Conservation (phyloP, 2,329 filamentous ascomycete species). For the Xylaria multiplex region DNA sequence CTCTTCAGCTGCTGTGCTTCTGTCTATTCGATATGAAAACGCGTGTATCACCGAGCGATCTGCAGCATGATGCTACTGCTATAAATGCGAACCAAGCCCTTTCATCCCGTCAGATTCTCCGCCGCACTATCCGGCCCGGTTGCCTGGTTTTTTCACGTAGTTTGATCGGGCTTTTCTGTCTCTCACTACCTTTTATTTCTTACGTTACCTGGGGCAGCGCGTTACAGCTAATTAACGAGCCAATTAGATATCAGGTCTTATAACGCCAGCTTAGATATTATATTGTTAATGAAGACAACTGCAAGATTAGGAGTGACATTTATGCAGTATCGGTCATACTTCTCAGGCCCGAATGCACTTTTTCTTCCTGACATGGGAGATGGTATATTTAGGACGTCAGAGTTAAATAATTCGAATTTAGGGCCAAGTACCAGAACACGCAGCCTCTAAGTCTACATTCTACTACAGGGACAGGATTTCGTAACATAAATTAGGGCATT, state of each 20-base stretch:
- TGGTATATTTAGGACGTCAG: background rate
- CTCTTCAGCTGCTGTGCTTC: slow-evolving; percentile 18
- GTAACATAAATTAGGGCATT: background rate
- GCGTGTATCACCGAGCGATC: slow-evolving; percentile 30
- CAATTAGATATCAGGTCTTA: background rate
- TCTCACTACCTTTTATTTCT: background rate
- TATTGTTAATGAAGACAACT: background rate
- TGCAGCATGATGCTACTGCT: slow-evolving; percentile 21
- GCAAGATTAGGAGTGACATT: background rate
- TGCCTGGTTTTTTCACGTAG: slow-evolving; percentile 6
- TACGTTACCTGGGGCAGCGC: background rate
- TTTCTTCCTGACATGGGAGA: slow-evolving; percentile 1
- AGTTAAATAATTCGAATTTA: background rate
- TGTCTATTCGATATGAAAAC: slow-evolving; percentile 17
- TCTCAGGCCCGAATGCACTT: background rate
- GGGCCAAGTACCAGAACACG: slow-evolving; percentile 1
- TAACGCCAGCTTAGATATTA: background rate
- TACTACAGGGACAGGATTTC: slow-evolving; percentile 8
- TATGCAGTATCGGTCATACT: slow-evolving; percentile 8
- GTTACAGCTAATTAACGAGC: background rate
- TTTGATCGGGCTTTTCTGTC: background rate
- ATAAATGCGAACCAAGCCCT: slow-evolving; percentile 17
- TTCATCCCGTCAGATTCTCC: slow-evolving; percentile 11
- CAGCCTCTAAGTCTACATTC: background rate
- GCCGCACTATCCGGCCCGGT: slow-evolving; percentile 23